phyloP scores from a whole-genome alignment of 441 rosid species.

The Adansonia gregorii region DNA sequence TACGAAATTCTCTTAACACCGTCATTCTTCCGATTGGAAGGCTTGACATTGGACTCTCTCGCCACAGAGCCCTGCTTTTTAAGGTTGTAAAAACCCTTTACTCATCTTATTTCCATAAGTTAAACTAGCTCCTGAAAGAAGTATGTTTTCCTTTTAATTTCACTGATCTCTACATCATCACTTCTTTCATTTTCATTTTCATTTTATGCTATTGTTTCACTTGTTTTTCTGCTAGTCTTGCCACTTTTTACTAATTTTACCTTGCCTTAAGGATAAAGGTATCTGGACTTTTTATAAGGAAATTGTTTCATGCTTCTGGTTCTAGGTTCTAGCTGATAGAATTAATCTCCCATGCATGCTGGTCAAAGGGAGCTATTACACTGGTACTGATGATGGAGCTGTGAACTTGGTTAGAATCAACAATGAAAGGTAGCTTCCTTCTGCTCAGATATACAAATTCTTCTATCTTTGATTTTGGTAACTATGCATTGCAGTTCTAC shows the following conservation, averaged over 20 bases:
- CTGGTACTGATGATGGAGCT: constrained; percentile 99
- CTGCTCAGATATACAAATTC: constrained; percentile 19
- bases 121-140: neutral
- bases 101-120: neutral
- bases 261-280: constrained; percentile 1
- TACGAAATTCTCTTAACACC: constrained; percentile 63
- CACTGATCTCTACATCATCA: neutral
- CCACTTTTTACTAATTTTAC: constrained; percentile 1
- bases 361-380: constrained; percentile 95
- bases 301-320: constrained; percentile 33
- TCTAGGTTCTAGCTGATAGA: constrained; percentile 90
- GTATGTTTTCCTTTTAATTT: constrained; percentile 3
- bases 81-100: constrained; percentile 58
- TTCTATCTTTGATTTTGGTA: constrained; percentile 18
- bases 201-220: constrained; percentile 7
- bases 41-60: constrained; percentile 90
- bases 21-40: constrained; percentile 84
- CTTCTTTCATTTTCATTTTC: constrained; percentile 2
- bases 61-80: constrained; percentile 96
- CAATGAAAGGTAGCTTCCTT: constrained; percentile 63
- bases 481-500: constrained; percentile 4
- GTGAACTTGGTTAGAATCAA: constrained; percentile 81
- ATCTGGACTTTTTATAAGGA: constrained; percentile 7
- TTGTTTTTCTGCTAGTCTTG: constrained; percentile 28
- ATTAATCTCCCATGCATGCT: constrained; percentile 89